Base-by-base conservation (phyloP, 441 rosid genomes). In the Syzygium malaccense region DNA sequence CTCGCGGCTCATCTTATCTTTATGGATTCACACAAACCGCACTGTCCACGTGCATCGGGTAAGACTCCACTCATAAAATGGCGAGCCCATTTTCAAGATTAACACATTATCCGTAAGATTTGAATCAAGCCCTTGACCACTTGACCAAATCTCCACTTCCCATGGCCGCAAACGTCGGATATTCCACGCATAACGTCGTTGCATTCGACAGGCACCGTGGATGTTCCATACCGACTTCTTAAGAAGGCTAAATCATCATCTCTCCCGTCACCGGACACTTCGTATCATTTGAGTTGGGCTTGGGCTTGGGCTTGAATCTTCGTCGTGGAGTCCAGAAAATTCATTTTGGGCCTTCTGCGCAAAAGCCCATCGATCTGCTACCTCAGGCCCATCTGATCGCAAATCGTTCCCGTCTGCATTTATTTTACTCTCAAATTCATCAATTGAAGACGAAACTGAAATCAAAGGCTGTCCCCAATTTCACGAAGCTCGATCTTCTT, bases 1-100 rank as follows among this genome's bases (percentile, higher is more conserved):
- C 0, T 64, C 0, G 0, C 41, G 7, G 14, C 1, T 33, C 3
- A 8, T 32, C 0, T n/a, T n/a, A 14, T 62, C 14, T 2, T 62
- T 0, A 62, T n/a, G 2, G 2, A 62, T 6, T n/a, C 19, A 0
- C 14, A 1, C 0, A 32, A 32, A 71, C 1, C 15, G 1, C 4
- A 10, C 1, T 11, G 80, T 71, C 80, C 28, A 37, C 15, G 4
- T 37, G 28, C 28, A 20, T 71, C 28, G 7, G 1, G 8, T 37
- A 37, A 37, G 15, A 20, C 49, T 33, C 2, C 2, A 1, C 4
- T 0, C 2, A 17, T 32, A 4, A 66, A 2, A 1, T 30, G 6
- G 3, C 2, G 13, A 30, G 0, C 6, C 0, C 6, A 60, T 60
- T 14, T 28, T 60, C 2, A 0, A 60, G 0, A 0, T 0, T 7